Percentiles rank a stretch among this genome's conserved stretches.
Evolutionary conservation across 148 eudicot species (phyloP).

Genomic region (Silene uniflora): DNA sequence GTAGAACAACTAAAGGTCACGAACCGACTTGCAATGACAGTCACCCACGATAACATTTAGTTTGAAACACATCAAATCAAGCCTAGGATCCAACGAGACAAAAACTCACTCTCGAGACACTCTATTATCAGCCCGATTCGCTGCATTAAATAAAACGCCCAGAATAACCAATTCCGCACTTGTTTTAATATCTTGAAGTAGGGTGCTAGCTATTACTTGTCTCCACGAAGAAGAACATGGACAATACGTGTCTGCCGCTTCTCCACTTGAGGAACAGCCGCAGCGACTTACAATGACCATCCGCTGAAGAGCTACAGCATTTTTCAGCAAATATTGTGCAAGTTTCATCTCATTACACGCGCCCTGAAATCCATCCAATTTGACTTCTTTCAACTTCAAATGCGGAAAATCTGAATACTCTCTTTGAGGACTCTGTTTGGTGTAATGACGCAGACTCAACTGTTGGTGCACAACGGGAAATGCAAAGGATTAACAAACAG

Average conservation of each 20-base stretch:
- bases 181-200: background rate
- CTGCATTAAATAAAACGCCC: background rate
- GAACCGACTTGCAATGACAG: too few species aligned
- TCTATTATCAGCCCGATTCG: background rate
- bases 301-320: background rate
- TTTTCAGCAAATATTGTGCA: conserved; percentile 10
- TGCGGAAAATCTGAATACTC: background rate
- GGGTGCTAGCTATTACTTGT: background rate
- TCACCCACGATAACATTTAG: too few species aligned
- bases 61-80: too few species aligned
- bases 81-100: too few species aligned
- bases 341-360: background rate
- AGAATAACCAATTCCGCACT: background rate
- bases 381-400: conserved; percentile 6
- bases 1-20: too few species aligned
- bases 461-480: background rate
- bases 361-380: background rate
- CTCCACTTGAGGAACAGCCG: background rate
- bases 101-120: background rate
- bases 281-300: background rate
- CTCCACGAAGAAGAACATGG: background rate
- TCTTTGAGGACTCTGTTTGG: background rate
- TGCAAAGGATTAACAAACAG: too few species aligned
- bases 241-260: background rate
- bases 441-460: background rate